Conservation (phyloP, 2,329 filamentous ascomycete species). For the Ilyonectria sp. region DNA sequence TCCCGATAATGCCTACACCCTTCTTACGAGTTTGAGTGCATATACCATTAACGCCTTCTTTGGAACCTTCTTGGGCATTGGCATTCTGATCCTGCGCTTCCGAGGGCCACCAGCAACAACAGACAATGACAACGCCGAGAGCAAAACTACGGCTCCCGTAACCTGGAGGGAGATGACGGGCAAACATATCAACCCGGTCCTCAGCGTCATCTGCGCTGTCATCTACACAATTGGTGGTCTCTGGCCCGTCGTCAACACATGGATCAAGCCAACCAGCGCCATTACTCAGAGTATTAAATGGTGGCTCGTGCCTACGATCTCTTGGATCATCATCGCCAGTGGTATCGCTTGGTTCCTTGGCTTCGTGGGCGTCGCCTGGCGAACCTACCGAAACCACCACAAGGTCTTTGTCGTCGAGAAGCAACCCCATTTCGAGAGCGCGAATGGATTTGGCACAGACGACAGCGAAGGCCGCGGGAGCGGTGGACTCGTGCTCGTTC, state of each 20-base stretch:
- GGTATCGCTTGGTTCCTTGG: constrained; percentile 53
- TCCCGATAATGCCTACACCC: constrained; percentile 47
- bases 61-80: constrained; percentile 52
- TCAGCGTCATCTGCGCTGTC: constrained; percentile 51
- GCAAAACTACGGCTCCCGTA: constrained; percentile 29
- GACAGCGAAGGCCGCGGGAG: constrained; percentile 37
- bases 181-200: constrained; percentile 47
- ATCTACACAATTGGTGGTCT: constrained; percentile 52
- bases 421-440: constrained; percentile 53
- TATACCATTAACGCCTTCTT: constrained; percentile 56
- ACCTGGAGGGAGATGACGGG: constrained; percentile 54
- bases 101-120: constrained; percentile 49
- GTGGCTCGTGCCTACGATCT: constrained; percentile 52
- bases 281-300: constrained; percentile 39
- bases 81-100: constrained; percentile 55
- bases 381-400: constrained; percentile 48
- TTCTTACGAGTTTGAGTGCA: constrained; percentile 52
- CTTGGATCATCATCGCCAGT: constrained; percentile 49
- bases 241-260: constrained; percentile 52
- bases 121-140: constrained; percentile 28
- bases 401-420: constrained; percentile 54
- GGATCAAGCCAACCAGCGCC: constrained; percentile 47
- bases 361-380: constrained; percentile 51
- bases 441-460: constrained; percentile 33
- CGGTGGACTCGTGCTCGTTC: constrained; percentile 52